Conservation (phyloP, 2,329 filamentous ascomycete genomes). For the Neoarthrinium moseri region DNA sequence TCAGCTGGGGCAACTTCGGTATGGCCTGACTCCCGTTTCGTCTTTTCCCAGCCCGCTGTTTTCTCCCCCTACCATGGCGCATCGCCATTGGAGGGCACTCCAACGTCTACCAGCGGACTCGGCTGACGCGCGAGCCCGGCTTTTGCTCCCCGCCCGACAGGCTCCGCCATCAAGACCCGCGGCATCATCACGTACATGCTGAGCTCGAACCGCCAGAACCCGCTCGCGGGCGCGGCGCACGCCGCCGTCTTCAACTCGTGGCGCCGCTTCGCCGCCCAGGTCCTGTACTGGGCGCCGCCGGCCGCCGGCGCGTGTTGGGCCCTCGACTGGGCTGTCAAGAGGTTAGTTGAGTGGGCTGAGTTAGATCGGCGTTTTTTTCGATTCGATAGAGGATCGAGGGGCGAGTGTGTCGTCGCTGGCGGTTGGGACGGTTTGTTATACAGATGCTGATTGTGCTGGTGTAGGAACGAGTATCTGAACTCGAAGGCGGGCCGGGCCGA, state of each 20-base stretch:
- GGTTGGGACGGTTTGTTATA: background rate
- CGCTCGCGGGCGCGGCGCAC: conserved; percentile 73
- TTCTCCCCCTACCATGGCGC: too few species aligned
- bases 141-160: background rate
- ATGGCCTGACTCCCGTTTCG: too few species aligned
- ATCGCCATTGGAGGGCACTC: too few species aligned
- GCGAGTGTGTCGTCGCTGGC: conserved; percentile 14
- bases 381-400: background rate
- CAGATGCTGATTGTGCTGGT: conserved; percentile 6
- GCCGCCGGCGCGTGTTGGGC: conserved; percentile 75
- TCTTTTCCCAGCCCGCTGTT: too few species aligned
- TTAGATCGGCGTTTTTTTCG: background rate
- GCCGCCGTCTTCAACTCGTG: conserved; percentile 94
- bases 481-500: conserved; percentile 29
- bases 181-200: conserved; percentile 60
- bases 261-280: conserved; percentile 80
- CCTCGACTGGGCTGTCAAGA: conserved; percentile 89
- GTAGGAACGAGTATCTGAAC: conserved; percentile 30
- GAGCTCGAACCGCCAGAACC: conserved; percentile 84
- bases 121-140: too few species aligned
- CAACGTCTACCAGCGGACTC: too few species aligned
- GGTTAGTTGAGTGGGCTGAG: conserved; percentile 57
- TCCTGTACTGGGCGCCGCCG: conserved; percentile 85
- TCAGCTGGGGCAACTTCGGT: too few species aligned
- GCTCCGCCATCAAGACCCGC: background rate